These are phyloP conservation scores for Candida rishiriensis DNA, from an alignment of 805 yeast genomes.

Conservation along the genomic window DNA sequence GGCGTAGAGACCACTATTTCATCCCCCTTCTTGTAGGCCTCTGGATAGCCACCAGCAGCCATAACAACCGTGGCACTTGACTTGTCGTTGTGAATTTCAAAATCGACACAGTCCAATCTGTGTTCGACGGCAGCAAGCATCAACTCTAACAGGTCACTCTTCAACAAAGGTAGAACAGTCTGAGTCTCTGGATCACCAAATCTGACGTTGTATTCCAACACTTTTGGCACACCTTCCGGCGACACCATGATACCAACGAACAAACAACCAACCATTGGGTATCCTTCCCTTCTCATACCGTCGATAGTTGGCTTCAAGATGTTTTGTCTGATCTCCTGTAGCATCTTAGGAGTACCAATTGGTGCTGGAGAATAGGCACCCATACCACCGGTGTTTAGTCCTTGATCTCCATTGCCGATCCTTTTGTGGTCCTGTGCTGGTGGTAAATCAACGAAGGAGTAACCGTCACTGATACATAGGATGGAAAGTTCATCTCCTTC, in stretches of 20 bases:
- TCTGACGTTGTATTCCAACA: slow-evolving; percentile 93
- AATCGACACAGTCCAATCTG: slow-evolving; percentile 77
- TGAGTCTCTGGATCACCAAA: slow-evolving; percentile 99
- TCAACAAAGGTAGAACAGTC: slow-evolving; percentile 83
- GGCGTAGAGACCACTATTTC: slow-evolving; percentile 54
- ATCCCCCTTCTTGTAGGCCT: slow-evolving; percentile 79
- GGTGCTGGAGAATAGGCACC: slow-evolving; percentile 99
- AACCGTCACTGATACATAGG: slow-evolving; percentile 89
- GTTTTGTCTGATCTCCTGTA: slow-evolving; percentile 64
- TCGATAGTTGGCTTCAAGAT: slow-evolving; percentile 87
- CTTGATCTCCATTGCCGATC: slow-evolving; percentile 87
- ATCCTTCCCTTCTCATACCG: slow-evolving; percentile 94
- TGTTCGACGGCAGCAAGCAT: slow-evolving; percentile 93
- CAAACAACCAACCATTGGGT: slow-evolving; percentile 91
- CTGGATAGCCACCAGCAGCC: slow-evolving; percentile 98
- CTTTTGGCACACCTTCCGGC: slow-evolving; percentile 79
- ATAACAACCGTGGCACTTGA: slow-evolving; percentile 90
- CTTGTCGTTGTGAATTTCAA: slow-evolving; percentile 48
- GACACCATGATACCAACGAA: slow-evolving; percentile 95
- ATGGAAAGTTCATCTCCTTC: slow-evolving; percentile 97
- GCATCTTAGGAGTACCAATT: slow-evolving; percentile 72
- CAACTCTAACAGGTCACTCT: slow-evolving; percentile 90
- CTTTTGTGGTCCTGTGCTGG: slow-evolving; percentile 99
- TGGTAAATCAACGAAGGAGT: slow-evolving; percentile 84
- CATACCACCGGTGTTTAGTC: slow-evolving; percentile 99